Base-by-base conservation (phyloP, 495 filamentous ascomycete species). In the Penicillium cosmopolitanum region DNA sequence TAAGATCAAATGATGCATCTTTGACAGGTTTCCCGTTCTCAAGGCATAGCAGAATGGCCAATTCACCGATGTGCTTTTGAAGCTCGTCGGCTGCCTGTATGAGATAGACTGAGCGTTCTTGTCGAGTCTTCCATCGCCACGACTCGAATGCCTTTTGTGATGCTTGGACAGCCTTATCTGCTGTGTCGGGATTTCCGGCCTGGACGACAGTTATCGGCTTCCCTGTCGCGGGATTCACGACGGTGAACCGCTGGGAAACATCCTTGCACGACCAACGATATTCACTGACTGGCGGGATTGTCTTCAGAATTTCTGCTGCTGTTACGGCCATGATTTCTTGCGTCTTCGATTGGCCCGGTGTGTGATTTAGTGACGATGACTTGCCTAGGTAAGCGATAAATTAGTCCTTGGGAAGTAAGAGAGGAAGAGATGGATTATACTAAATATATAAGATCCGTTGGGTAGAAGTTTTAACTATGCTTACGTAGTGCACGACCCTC, bases 21-120 rank as follows among this genome's bases (percentile, higher is more conserved):
- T 33, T 16, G 23, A 38, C 47, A 11, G 65, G 63, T 42, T 68
- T 68, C 34, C 65, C 65, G 28, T 68, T 68, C 48, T 68, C 65
- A 34, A 66, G 58, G 21, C 63, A 66, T 13, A 66, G 51, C 16
- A 68, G 48, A 15, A 44, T 50, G 10, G 63, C 63, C 11, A 68
- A 46, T 18, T 66, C 31, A 35, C 50, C 36, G 15, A 40, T 1
- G 15, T 40, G 36, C 36, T 40, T 40, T 40, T 40, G 36, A n/a
- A 67, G 35, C 35, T 53, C 53, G 50, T 61, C 57, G 10, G 64
- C 63, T 51, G 55, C 65, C 28, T 42, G 31, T 31, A 65, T 23
- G 38, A 67, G 52, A 10, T 57, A 28, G 12, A 34, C n/a, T 21
- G 51, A 47, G 11, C 57, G 48, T n/a, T 60, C 57, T n/a, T 21